Conservation (phyloP, 306 rosid genomes). For the Ormosia semicastrata region DNA sequence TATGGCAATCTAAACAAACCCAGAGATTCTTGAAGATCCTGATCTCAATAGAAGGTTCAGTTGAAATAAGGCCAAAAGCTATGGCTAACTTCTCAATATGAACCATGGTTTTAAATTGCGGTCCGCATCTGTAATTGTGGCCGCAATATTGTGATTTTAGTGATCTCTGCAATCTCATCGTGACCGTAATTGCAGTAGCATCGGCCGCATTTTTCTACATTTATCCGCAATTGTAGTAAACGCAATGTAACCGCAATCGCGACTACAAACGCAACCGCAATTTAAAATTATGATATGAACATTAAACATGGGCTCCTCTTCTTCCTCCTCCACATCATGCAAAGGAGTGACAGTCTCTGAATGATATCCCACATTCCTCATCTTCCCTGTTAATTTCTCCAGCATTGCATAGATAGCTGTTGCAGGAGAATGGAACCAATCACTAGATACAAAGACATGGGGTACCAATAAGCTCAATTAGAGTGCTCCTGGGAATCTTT, state of each 20-base stretch:
- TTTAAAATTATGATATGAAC: too few species aligned
- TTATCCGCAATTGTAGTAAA: too few species aligned
- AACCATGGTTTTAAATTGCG: too few species aligned
- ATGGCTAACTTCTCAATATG: slow-evolving; percentile 90
- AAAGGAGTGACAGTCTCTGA: slow-evolving; percentile 70
- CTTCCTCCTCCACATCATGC: slow-evolving; percentile 97
- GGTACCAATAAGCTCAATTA: slow-evolving; percentile 73
- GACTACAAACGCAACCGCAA: too few species aligned
- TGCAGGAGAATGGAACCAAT: slow-evolving; percentile 71
- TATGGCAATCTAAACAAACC: slow-evolving; percentile 92
- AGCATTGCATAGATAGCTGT: slow-evolving; percentile 73
- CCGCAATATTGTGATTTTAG: too few species aligned
- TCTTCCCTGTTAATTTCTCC: slow-evolving; percentile 75
- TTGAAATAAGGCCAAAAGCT: slow-evolving; percentile 78
- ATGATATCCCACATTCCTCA: slow-evolving; percentile 80
- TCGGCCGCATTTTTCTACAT: too few species aligned
- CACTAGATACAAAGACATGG: slow-evolving; percentile 79
- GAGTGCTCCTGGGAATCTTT: slow-evolving; percentile 88
- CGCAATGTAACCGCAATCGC: too few species aligned
- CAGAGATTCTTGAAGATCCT: slow-evolving; percentile 91
- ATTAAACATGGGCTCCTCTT: slow-evolving; percentile 83
- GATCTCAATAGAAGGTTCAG: slow-evolving; percentile 81
- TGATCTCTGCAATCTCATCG: too few species aligned
- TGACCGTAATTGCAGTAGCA: too few species aligned
- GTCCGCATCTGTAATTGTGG: too few species aligned